These are phyloP conservation scores for Ophiosphaerella herpotricha DNA, from an alignment of 2,329 filamentous ascomycete species.

Conservation along the genomic window DNA sequence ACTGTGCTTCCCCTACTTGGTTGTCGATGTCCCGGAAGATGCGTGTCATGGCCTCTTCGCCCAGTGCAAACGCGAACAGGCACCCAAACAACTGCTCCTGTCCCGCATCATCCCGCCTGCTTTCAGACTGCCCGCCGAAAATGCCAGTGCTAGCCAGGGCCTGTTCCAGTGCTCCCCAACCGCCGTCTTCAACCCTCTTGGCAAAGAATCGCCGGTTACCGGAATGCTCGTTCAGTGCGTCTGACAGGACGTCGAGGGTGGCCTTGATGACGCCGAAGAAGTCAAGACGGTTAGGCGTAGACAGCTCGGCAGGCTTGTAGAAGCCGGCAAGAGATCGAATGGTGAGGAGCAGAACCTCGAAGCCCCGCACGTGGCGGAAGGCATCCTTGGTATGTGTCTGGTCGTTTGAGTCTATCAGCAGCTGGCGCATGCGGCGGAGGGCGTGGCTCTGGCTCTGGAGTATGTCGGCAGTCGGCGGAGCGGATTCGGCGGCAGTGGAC, in stretches of 20 bases:
- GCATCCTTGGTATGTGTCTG: constrained; percentile 69
- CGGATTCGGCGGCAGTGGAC: constrained; percentile 34
- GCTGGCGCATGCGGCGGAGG: constrained; percentile 69
- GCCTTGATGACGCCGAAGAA: constrained; percentile 73
- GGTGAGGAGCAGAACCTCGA: constrained; percentile 72
- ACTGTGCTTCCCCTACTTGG: constrained; percentile 21
- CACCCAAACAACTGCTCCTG: constrained; percentile 80
- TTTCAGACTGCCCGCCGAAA: constrained; percentile 39
- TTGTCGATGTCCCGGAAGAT: constrained; percentile 60
- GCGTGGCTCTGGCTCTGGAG: constrained; percentile 53
- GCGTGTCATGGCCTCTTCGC: constrained; percentile 73
- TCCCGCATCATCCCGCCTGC: constrained; percentile 41
- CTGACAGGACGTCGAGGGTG: constrained; percentile 74
- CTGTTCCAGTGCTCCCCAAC: constrained; percentile 78
- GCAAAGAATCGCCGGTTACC: constrained; percentile 90
- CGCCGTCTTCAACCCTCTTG: constrained; percentile 73
- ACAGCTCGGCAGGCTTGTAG: constrained; percentile 70
- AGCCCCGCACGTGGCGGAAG: constrained; percentile 80
- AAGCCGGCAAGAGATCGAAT: constrained; percentile 74
- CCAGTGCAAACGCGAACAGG: constrained; percentile 78
- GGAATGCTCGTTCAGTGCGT: constrained; percentile 75
- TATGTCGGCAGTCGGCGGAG: constrained; percentile 33
- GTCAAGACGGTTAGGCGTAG: constrained; percentile 64
- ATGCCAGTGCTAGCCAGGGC: constrained; percentile 69
- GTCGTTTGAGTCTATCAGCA: constrained; percentile 59